Evolutionary conservation across 108 stramenopile species (phyloP).

Genomic region (Discostella stelligeroides): DNA sequence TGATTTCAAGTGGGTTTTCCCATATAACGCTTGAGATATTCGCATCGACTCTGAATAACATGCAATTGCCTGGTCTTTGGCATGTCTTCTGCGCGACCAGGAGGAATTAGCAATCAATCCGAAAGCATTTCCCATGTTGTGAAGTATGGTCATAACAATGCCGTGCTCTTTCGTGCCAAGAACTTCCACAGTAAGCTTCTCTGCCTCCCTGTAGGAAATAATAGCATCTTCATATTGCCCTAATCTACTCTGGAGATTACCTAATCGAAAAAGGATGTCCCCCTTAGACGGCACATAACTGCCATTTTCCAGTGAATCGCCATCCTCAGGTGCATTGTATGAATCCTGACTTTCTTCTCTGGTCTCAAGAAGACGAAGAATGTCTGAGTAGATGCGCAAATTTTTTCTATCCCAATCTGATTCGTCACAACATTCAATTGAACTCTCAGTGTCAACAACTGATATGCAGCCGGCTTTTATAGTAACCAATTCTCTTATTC

Average conservation of each 20-base stretch:
- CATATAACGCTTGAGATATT: slow-evolving; percentile 35
- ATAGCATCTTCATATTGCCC: slow-evolving; percentile 40
- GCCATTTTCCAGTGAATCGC: slow-evolving; percentile 1
- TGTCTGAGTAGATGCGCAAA: slow-evolving; percentile 31
- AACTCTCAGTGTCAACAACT: slow-evolving; percentile 22
- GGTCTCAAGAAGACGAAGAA: slow-evolving; percentile 33
- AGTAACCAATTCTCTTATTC: slow-evolving; percentile 32
- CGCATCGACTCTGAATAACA: slow-evolving; percentile 51
- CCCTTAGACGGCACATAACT: slow-evolving; percentile 30
- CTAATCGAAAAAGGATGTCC: slow-evolving; percentile 50
- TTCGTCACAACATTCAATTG: slow-evolving; percentile 31
- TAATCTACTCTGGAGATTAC: slow-evolving; percentile 38
- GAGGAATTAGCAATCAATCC: slow-evolving; percentile 26
- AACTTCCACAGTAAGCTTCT: slow-evolving; percentile 32
- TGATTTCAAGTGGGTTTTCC: slow-evolving; percentile 31
- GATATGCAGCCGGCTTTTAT: slow-evolving; percentile 16
- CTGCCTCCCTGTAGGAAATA: slow-evolving; percentile 45
- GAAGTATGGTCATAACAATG: slow-evolving; percentile 47
- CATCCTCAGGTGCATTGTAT: background rate
- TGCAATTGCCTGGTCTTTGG: slow-evolving; percentile 37
- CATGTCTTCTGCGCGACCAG: slow-evolving; percentile 9
- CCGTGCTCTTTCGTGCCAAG: slow-evolving; percentile 49
- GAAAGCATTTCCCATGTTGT: slow-evolving; percentile 46
- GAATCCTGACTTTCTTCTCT: slow-evolving; percentile 8
- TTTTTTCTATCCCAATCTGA: slow-evolving; percentile 29